Conservation (phyloP, 352 stramenopile species). For the Phytopythium sindhum region DNA sequence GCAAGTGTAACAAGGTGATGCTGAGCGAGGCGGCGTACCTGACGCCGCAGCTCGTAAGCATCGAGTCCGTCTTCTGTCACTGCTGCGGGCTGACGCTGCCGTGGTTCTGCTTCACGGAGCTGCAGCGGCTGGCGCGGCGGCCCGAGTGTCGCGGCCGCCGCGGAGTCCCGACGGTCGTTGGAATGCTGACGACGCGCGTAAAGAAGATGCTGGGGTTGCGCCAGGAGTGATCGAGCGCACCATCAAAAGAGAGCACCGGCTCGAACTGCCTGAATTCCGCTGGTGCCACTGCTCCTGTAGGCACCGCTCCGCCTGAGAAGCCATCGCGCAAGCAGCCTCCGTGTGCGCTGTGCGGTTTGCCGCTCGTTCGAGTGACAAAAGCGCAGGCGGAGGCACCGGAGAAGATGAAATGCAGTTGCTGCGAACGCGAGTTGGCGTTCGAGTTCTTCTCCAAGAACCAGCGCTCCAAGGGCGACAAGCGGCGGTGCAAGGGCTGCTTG, state of each 20-base stretch:
- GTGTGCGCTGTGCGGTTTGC: neutral
- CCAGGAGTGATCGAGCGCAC: no score
- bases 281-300: no score
- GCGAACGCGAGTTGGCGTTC: neutral
- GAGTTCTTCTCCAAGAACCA: constrained; percentile 4
- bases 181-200: neutral
- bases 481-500: constrained; percentile 4
- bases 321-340: neutral
- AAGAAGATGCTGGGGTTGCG: neutral
- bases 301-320: no score
- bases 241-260: neutral
- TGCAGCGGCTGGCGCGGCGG: neutral
- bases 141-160: constrained; percentile 4
- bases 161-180: neutral
- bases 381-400: neutral
- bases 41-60: neutral
- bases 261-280: no score
- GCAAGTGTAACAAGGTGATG: neutral
- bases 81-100: constrained; percentile 6
- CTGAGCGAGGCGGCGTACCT: neutral
- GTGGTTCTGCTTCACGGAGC: constrained; percentile 5
- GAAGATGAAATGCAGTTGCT: neutral
- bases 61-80: neutral
- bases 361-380: neutral
- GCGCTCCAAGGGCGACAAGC: neutral